Evolutionary conservation across 2,329 filamentous ascomycete genomes (phyloP).

Genomic region (Pyricularia pennisetigena): DNA sequence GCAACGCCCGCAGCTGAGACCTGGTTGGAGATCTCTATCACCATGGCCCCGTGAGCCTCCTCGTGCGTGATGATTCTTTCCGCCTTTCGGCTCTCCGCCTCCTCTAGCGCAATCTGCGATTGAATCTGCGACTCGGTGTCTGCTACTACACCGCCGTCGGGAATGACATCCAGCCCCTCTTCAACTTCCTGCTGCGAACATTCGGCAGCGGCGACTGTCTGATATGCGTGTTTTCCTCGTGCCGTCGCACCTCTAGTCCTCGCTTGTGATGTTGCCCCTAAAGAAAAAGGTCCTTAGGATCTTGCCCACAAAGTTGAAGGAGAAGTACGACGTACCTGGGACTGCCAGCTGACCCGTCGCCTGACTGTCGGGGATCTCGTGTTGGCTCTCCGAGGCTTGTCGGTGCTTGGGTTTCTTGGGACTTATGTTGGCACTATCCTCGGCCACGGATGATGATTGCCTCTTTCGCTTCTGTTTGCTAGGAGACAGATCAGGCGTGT

Average conservation of each 20-base stretch:
- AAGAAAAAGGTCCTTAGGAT: conserved; percentile 1
- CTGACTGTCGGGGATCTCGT: conserved; percentile 14
- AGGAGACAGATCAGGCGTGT: neutral
- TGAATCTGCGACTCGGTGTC: conserved; percentile 18
- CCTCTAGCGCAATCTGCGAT: conserved; percentile 18
- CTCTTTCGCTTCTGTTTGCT: conserved; percentile 20
- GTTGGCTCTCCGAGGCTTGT: conserved; percentile 3
- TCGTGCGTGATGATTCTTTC: conserved; percentile 8
- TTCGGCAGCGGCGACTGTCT: neutral
- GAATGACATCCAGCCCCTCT: neutral
- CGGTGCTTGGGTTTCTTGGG: conserved; percentile 17
- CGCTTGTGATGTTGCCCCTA: neutral
- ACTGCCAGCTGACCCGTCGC: conserved; percentile 1
- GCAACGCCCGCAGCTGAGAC: conserved; percentile 2
- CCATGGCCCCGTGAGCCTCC: neutral
- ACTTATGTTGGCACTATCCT: conserved; percentile 6
- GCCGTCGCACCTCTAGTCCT: neutral
- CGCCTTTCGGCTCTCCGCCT: conserved; percentile 11
- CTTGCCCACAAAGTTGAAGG: conserved; percentile 3
- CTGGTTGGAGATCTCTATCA: neutral
- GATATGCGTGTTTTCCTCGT: neutral
- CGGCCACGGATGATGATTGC: conserved; percentile 13
- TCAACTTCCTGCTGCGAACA: neutral
- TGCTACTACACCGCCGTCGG: conserved; percentile 8
- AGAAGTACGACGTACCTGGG: conserved; percentile 2